phyloP scores from a whole-genome alignment of 192 early-diverging fungal genomes.

The Phycomyces blakesleeanus region DNA sequence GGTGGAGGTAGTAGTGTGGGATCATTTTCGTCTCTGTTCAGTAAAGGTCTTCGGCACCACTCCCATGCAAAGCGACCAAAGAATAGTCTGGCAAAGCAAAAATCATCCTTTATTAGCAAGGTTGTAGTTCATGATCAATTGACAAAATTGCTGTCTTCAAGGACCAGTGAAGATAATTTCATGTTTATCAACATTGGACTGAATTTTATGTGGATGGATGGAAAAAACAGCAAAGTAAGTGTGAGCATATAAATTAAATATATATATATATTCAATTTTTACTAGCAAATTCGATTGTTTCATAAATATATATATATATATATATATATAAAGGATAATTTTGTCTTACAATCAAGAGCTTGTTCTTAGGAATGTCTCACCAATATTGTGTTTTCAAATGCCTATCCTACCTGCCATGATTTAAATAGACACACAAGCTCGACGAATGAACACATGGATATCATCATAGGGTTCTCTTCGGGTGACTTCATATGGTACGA shows the following conservation, averaged over 20 bases:
- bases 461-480: conserved; percentile 80
- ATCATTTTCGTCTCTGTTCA: conserved; percentile 17
- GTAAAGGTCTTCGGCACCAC: neutral
- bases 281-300: no score
- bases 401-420: conserved; percentile 83
- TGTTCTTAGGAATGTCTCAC: conserved; percentile 64
- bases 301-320: no score
- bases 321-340: no score
- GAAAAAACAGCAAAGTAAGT: conserved; percentile 15
- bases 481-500: conserved; percentile 86
- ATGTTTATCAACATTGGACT: conserved; percentile 73
- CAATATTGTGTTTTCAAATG: conserved; percentile 70
- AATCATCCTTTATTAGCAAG: conserved; percentile 63
- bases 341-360: no score
- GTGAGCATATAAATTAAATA: no score
- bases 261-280: no score
- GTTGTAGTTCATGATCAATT: conserved; percentile 67
- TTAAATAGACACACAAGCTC: conserved; percentile 72
- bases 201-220: conserved; percentile 72
- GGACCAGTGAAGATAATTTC: conserved; percentile 52
- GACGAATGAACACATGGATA: conserved; percentile 66
- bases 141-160: conserved; percentile 49
- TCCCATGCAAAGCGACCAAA: conserved; percentile 35
- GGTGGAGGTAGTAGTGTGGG: conserved; percentile 19
- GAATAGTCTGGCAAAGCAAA: conserved; percentile 69